Conservation (phyloP, 345 rosid species). For the Eucalyptus tenuipes region DNA sequence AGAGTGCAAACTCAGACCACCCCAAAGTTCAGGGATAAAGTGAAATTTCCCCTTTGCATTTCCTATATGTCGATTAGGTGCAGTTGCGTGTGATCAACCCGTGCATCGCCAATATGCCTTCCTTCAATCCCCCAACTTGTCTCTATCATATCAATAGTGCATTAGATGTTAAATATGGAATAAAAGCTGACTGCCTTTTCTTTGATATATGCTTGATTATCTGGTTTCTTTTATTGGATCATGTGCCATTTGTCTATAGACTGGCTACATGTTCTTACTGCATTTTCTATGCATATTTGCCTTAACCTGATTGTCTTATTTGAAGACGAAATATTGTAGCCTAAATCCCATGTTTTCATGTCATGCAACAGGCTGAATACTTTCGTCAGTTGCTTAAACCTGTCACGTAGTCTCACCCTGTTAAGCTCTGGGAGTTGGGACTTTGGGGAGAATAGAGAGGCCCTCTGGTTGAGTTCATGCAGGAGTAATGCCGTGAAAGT, state of each 20-base stretch:
- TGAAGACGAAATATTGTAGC: background rate
- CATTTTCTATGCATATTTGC: background rate
- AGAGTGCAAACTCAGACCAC: background rate
- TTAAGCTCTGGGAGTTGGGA: background rate
- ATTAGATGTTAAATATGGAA: background rate
- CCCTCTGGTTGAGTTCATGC: slow-evolving; percentile 24
- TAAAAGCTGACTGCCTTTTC: background rate
- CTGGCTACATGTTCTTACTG: background rate
- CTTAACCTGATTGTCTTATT: background rate
- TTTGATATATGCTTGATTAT: background rate
- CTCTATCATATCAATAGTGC: background rate
- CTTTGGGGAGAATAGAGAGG: slow-evolving; percentile 22
- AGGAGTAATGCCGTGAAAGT: slow-evolving; percentile 3
- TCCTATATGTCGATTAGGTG: background rate
- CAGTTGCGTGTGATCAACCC: background rate
- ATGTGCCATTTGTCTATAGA: background rate
- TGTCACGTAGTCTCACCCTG: slow-evolving; percentile 67
- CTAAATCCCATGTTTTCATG: background rate
- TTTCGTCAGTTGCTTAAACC: slow-evolving; percentile 97
- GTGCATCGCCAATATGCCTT: background rate
- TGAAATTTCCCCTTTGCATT: background rate
- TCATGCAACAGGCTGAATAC: slow-evolving; percentile 63
- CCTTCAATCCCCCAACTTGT: background rate
- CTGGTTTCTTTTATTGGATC: background rate
- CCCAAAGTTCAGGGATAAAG: background rate